Percentiles rank a stretch among this genome's conserved stretches.
phyloP scores from a whole-genome alignment of 345 rosid genomes.

The Orychophragmus violaceus region DNA sequence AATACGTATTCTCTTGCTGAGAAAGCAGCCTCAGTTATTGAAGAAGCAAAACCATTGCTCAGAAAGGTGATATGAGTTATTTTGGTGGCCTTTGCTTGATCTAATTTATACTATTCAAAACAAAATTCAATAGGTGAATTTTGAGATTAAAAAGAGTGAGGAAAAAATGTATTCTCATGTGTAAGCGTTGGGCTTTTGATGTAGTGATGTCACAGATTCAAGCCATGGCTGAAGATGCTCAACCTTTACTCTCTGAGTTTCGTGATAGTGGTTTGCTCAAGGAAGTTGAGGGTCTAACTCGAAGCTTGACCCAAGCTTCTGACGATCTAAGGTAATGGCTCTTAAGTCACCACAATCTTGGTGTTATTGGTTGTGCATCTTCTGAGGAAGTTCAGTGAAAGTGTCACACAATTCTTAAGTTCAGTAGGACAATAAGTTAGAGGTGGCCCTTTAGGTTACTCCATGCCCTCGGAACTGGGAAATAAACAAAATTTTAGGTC shows the following conservation, averaged over 20 bases:
- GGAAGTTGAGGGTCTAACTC: slow-evolving; percentile 78
- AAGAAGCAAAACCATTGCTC: slow-evolving; percentile 86
- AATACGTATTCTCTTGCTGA: slow-evolving; percentile 63
- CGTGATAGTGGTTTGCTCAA: slow-evolving; percentile 79
- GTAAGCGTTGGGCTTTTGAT: slow-evolving; percentile 44
- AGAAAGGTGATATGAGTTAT: slow-evolving; percentile 56
- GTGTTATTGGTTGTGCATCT: background rate
- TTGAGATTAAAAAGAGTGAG: background rate
- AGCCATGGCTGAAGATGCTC: slow-evolving; percentile 96
- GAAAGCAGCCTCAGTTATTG: slow-evolving; percentile 67
- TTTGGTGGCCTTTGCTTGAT: slow-evolving; percentile 16
- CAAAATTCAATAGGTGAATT: background rate
- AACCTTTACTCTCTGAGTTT: slow-evolving; percentile 83
- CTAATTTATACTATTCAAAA: background rate
- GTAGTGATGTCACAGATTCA: slow-evolving; percentile 87
- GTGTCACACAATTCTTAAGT: background rate
- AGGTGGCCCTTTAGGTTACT: background rate
- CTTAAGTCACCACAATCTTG: background rate
- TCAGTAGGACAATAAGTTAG: background rate
- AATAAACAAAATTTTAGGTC: background rate
- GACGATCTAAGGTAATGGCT: slow-evolving; percentile 72
- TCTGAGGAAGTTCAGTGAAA: slow-evolving; percentile 1
- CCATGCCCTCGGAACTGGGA: no score
- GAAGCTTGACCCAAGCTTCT: slow-evolving; percentile 79
- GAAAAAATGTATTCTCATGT: slow-evolving; percentile 37